Base-by-base conservation (phyloP, 1,284 basidiomycete genomes). In the Cutaneotrichosporon dermatis region DNA sequence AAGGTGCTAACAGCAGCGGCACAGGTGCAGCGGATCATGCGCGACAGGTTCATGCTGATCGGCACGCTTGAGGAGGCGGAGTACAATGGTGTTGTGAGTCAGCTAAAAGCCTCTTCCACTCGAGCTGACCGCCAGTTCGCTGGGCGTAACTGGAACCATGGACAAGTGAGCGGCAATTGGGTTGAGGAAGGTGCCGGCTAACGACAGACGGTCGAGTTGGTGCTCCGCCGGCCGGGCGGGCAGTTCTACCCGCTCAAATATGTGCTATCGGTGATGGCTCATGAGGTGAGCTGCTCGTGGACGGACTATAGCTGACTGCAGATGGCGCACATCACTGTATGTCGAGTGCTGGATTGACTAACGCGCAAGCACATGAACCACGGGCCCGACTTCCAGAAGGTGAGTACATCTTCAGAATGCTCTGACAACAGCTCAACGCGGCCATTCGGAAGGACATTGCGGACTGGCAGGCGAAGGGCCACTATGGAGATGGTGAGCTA, bases 141-240 rank as follows among this genome's bases (percentile, higher is more conserved):
- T 0, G 78, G 78, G 0, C 58, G 75, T 13, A 76, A 78, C 61
- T 79, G 76, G 76, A 80, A 79, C 60, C 70, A 76, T 55, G 79
- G 79, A 5, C 76, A 79, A 59, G 72, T 77, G 37, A 50, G 13
- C 13, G 36, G n/a, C 13, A 37, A 16, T 35, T 12, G 12, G 3
- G 35, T 6, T 13, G 6, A 16, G 34, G 48, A 25, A 1, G 9
- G 33, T 6, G 10, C 33, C 13, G 3, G 44, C 59, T 61, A 16
- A 58, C 25, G 3, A 4, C 41, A 63, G 57, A 57, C 58, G 15
- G 73, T 80, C 51, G 77, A 80, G 64, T 69, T 80, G 12, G 79
- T 80, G 0, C 62, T 80, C 13, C 64, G 79, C 5, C 60, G 76
- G 0, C 66, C 69, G 0, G 66, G 64, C 37, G 78, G 79, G 0